Base-by-base conservation (phyloP, 192 early-diverging fungal species). In the Paraglomus occultum region DNA sequence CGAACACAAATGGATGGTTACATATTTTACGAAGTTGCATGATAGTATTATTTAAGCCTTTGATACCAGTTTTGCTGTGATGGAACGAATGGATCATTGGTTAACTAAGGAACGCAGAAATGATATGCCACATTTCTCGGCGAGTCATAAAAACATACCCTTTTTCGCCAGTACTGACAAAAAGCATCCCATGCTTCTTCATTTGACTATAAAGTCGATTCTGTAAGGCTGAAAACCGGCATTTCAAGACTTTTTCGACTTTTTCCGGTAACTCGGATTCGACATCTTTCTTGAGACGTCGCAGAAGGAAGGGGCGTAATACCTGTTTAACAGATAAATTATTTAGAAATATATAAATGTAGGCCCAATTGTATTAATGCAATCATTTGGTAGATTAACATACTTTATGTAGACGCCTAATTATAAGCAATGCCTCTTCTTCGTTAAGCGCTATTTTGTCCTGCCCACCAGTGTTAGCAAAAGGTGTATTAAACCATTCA, bases 401-500 rank as follows among this genome's bases (percentile, higher is more conserved):
- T 31, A 77, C 94, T 76, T 98, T 98, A 78, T 99, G 97, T 62
- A 99, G 82, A 74, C 97, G 90, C 73, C 88, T 86, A 75, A 99
- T 99, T 71, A 99, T 90, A 71, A 99, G 85, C 42, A 99, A 84
- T 51, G 90, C 85, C 79, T 99, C 97, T 90, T 99, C 97, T 88
- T 99, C 97, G 82, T 92, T 99, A 15, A 99, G 85, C 60, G 88
- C 93, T 52, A 95, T 91, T 54, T 88, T 90, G 64, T 95, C 94
- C 67, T 97, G 89, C 38, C 90, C 90, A 64, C 85, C 89, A 40
- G 86, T 77, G 49, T 80, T 87, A 15, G 89, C 81, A 71, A 99
- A 98, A 8, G 96, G 96, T 10, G 95, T 91, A 73, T 94, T 97
- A 87, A 99, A 99, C 96, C 96, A 99, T 72, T 99, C 96, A 74